phyloP scores from a whole-genome alignment of 2,329 filamentous ascomycete genomes.

The Samsoniella hepiali region DNA sequence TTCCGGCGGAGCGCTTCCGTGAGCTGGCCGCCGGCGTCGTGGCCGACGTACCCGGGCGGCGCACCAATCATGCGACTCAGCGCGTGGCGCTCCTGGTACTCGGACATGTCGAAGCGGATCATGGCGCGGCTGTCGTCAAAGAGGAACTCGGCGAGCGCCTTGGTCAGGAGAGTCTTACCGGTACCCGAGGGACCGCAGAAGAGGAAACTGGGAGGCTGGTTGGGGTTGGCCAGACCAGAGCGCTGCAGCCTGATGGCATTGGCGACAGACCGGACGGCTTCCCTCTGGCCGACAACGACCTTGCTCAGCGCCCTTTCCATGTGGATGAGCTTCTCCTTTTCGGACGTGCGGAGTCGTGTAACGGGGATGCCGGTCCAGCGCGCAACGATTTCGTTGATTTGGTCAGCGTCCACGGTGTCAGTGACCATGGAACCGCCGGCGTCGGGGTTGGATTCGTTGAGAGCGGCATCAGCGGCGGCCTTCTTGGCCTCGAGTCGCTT shows the following conservation, averaged over 20 bases:
- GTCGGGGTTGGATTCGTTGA: constrained; percentile 55
- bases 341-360: constrained; percentile 85
- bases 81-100: constrained; percentile 96
- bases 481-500: constrained; percentile 78
- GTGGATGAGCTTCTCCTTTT: constrained; percentile 96
- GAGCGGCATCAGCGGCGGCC: constrained; percentile 68
- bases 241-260: constrained; percentile 95
- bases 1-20: constrained; percentile 91
- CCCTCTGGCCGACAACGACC: constrained; percentile 88
- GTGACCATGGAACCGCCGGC: constrained; percentile 73
- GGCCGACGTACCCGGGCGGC: constrained; percentile 93
- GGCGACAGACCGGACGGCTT: constrained; percentile 88
- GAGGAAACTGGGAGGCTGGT: constrained; percentile 94
- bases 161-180: constrained; percentile 95
- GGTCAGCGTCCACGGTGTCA: constrained; percentile 90
- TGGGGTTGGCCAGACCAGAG: constrained; percentile 91
- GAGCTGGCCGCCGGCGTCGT: constrained; percentile 92
- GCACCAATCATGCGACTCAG: constrained; percentile 97
- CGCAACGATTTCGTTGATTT: constrained; percentile 98
- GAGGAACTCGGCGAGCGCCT: constrained; percentile 93
- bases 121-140: constrained; percentile 97
- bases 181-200: constrained; percentile 99
- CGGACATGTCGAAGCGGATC: constrained; percentile 99
- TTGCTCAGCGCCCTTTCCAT: constrained; percentile 88
- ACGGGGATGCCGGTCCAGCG: constrained; percentile 99